Percentiles rank a stretch among this genome's conserved stretches.
phyloP scores from a whole-genome alignment of 75 land plant genomes.

The Chamaecyparis obtusa region DNA sequence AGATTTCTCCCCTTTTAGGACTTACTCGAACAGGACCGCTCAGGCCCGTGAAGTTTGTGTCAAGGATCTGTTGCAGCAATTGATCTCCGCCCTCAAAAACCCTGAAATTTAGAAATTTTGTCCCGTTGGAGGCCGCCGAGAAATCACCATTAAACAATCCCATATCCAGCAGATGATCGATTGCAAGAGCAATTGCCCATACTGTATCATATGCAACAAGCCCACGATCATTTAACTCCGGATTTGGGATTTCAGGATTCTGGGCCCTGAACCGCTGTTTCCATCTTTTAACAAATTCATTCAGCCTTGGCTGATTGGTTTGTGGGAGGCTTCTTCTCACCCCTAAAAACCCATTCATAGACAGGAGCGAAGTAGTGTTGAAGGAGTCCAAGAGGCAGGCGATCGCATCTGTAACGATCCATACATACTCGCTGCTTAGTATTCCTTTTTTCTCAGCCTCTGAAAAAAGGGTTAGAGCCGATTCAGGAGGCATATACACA shows the following conservation, averaged over 20 bases:
- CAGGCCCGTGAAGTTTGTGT: constrained; percentile 18
- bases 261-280: neutral
- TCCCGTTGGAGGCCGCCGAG: neutral
- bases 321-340: neutral
- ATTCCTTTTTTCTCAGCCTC: neutral
- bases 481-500: constrained; percentile 20
- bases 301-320: neutral
- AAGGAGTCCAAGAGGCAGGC: too few species aligned
- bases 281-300: too few species aligned
- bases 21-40: constrained; percentile 5
- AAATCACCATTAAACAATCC: constrained; percentile 9
- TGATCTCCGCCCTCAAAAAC: constrained; percentile 16
- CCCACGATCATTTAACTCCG: constrained; percentile 13
- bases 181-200: constrained; percentile 21
- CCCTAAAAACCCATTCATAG: neutral
- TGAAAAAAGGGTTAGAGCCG: constrained; percentile 16
- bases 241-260: neutral
- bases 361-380: neutral
- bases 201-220: constrained; percentile 29
- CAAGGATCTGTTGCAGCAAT: neutral
- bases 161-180: constrained; percentile 13
- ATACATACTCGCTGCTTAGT: too few species aligned
- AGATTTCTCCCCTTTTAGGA: constrained; percentile 7
- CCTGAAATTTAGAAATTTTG: neutral
- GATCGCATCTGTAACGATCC: too few species aligned